Percentiles rank a stretch among this genome's conserved stretches.
phyloP scores from a whole-genome alignment of 441 rosid species.

The Euphorbia corollata region DNA sequence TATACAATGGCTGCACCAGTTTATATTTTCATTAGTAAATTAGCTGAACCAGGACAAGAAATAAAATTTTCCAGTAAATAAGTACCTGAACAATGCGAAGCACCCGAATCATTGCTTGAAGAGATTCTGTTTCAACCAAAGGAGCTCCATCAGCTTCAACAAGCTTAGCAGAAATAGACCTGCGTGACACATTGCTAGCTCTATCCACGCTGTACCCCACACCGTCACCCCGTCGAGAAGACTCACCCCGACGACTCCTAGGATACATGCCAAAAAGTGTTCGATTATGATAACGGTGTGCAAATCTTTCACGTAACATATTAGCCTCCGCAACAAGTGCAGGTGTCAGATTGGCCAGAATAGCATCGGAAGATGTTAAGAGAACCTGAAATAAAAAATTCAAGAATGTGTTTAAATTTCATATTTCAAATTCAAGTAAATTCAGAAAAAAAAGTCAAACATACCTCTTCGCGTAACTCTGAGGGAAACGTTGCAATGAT shows the following conservation, averaged over 20 bases:
- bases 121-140: slow-evolving; percentile 71
- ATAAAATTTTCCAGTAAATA: slow-evolving; percentile 8
- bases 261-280: slow-evolving; percentile 90
- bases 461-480: slow-evolving; percentile 94
- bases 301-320: slow-evolving; percentile 96
- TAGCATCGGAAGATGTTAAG: slow-evolving; percentile 90
- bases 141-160: slow-evolving; percentile 93
- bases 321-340: slow-evolving; percentile 99
- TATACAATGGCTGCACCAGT: slow-evolving; percentile 73
- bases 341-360: slow-evolving; percentile 96
- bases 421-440: slow-evolving; percentile 6
- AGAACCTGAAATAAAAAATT: slow-evolving; percentile 55
- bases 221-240: slow-evolving; percentile 84
- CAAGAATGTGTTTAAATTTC: not conserved
- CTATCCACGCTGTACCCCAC: slow-evolving; percentile 60
- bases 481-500: slow-evolving; percentile 97
- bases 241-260: slow-evolving; percentile 89
- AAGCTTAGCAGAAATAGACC: slow-evolving; percentile 55
- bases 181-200: slow-evolving; percentile 56
- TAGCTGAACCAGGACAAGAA: slow-evolving; percentile 8
- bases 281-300: slow-evolving; percentile 82
- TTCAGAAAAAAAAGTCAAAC: slow-evolving; percentile 13
- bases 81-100: slow-evolving; percentile 92
- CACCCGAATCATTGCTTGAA: slow-evolving; percentile 79
- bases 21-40: slow-evolving; percentile 10